Percentiles rank a stretch among this genome's conserved stretches.
Evolutionary conservation across 108 stramenopile species (phyloP).

Genomic region (Aureococcus anophagefferens): DNA sequence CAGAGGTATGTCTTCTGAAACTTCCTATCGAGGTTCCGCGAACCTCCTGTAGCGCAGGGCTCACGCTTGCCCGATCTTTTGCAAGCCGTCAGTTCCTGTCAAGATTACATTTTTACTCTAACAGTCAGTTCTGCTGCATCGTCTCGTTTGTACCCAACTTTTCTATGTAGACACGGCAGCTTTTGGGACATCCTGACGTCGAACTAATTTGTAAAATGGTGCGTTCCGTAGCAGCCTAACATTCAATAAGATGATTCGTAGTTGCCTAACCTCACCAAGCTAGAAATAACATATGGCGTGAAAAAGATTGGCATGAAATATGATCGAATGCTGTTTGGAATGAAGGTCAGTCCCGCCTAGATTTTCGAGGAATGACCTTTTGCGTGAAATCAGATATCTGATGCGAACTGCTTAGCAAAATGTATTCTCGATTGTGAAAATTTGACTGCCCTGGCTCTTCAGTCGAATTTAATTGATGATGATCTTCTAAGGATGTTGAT

Average conservation of each 20-base stretch:
- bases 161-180: slow-evolving; percentile 15
- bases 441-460: slow-evolving; percentile 28
- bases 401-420: slow-evolving; percentile 41
- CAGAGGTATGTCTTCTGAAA: no score
- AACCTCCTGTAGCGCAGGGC: background rate
- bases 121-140: no score
- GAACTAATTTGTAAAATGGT: slow-evolving; percentile 16
- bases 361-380: no score
- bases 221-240: no score
- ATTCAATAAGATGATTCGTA: background rate
- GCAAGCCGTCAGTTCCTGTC: background rate
- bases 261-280: slow-evolving; percentile 38
- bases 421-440: slow-evolving; percentile 25
- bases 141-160: no score
- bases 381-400: slow-evolving; percentile 10
- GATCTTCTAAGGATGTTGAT: slow-evolving; percentile 54
- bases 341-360: slow-evolving; percentile 38
- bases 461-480: slow-evolving; percentile 52
- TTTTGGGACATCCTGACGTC: slow-evolving; percentile 39
- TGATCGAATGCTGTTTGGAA: slow-evolving; percentile 54
- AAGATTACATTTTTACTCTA: background rate
- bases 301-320: slow-evolving; percentile 47
- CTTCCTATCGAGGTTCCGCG: no score
- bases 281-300: slow-evolving; percentile 42
- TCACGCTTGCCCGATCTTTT: background rate